Evolutionary conservation across 495 filamentous ascomycete genomes (phyloP).

Genomic region (Echria macrotheca): DNA sequence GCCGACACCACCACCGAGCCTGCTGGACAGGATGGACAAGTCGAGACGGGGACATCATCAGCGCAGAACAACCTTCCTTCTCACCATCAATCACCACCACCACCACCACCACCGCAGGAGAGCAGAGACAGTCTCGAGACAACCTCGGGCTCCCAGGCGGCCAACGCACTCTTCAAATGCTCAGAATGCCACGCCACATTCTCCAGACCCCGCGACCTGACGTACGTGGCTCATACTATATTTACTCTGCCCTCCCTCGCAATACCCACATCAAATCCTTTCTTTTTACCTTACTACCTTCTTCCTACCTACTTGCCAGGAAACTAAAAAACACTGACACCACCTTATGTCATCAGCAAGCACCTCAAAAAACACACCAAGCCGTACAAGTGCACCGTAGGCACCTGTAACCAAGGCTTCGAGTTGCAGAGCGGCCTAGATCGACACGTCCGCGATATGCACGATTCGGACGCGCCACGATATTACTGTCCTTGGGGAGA

Average conservation of each 20-base stretch:
- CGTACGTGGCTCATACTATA: background rate
- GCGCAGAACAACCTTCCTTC: slow-evolving; percentile 4
- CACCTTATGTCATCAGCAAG: slow-evolving; percentile 4
- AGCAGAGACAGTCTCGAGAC: slow-evolving; percentile 5
- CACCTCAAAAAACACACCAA: slow-evolving; percentile 9
- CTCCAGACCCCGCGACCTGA: background rate
- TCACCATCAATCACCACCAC: background rate
- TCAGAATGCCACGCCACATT: slow-evolving; percentile 5
- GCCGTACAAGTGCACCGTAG: slow-evolving; percentile 9
- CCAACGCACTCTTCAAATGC: slow-evolving; percentile 1
- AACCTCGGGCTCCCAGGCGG: background rate
- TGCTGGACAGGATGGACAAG: slow-evolving; percentile 11
- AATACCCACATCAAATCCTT: too few relatives aligned
- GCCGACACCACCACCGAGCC: slow-evolving; percentile 1
- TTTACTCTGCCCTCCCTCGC: background rate
- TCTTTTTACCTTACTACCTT: too few relatives aligned
- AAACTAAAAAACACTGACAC: background rate
- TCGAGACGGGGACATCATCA: slow-evolving; percentile 10
- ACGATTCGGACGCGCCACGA: slow-evolving; percentile 5
- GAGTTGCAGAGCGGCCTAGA: slow-evolving; percentile 6
- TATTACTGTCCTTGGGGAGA: slow-evolving; percentile 11
- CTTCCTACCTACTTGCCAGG: background rate
- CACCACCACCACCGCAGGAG: slow-evolving; percentile 3
- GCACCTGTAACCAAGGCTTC: slow-evolving; percentile 6
- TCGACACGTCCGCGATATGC: slow-evolving; percentile 5